phyloP scores from a whole-genome alignment of 305 asterid species.

The Ilex paraguariensis region DNA sequence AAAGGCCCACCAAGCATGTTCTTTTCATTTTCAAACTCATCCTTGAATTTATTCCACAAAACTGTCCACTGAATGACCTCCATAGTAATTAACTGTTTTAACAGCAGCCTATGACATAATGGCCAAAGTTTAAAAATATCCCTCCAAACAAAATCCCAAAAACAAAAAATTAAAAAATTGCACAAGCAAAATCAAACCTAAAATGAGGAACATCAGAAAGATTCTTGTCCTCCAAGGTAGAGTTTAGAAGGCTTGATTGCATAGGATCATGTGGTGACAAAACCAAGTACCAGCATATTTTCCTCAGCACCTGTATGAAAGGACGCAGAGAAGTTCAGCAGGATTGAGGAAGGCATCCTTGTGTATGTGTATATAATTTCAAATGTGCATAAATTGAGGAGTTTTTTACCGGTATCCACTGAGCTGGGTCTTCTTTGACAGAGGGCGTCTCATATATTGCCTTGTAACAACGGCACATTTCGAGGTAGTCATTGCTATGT shows the following conservation, averaged over 20 bases:
- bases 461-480: slow-evolving; percentile 93
- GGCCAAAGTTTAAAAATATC: no score
- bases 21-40: slow-evolving; percentile 83
- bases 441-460: slow-evolving; percentile 91
- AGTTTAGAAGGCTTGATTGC: slow-evolving; percentile 55
- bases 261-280: slow-evolving; percentile 50
- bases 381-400: background rate
- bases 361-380: background rate
- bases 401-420: slow-evolving; percentile 72
- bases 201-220: slow-evolving; percentile 54
- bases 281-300: slow-evolving; percentile 55
- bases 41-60: slow-evolving; percentile 78
- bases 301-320: slow-evolving; percentile 40
- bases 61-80: slow-evolving; percentile 88
- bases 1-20: slow-evolving; percentile 79
- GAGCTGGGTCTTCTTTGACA: slow-evolving; percentile 76
- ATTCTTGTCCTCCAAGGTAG: slow-evolving; percentile 50
- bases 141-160: no score
- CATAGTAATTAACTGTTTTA: slow-evolving; percentile 88
- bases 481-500: slow-evolving; percentile 87
- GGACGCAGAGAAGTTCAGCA: background rate
- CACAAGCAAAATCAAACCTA: slow-evolving; percentile 14
- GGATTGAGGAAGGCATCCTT: background rate
- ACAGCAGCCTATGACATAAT: slow-evolving; percentile 37
- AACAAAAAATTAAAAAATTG: no score